Percentiles rank a stretch among this genome's conserved stretches.
phyloP scores from a whole-genome alignment of 257 asterid species.

The Salvia splendens region DNA sequence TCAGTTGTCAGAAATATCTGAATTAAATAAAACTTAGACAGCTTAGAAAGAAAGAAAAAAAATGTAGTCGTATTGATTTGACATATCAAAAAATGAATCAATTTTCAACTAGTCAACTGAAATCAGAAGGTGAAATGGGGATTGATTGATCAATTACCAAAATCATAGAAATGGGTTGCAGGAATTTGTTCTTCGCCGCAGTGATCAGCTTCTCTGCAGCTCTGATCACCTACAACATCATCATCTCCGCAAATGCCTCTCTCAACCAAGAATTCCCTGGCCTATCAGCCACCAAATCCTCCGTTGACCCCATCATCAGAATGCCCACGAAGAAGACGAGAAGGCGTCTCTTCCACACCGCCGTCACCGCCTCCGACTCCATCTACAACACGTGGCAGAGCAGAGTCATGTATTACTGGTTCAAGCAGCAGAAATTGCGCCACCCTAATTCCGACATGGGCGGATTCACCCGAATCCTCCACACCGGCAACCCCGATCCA shows the following conservation, averaged over 20 bases:
- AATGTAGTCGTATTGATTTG: no score
- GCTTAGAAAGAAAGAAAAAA: no score
- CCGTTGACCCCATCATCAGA: conserved; percentile 68
- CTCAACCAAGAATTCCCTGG: conserved; percentile 79
- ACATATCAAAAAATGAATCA: no score
- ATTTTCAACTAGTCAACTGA: not conserved
- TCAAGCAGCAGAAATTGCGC: conserved; percentile 54
- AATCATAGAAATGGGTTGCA: conserved; percentile 57
- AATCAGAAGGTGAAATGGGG: not conserved
- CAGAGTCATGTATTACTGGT: conserved; percentile 95
- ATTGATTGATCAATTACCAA: not conserved
- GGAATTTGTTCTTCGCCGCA: conserved; percentile 69
- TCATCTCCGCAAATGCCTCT: conserved; percentile 88
- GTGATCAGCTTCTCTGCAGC: conserved; percentile 74
- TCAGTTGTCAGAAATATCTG: no score
- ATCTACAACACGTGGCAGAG: conserved; percentile 96
- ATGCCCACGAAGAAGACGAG: conserved; percentile 54
- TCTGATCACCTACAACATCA: conserved; percentile 87
- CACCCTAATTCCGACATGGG: conserved; percentile 80
- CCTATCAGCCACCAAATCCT: conserved; percentile 24
- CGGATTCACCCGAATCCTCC: conserved; percentile 88
- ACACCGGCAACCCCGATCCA: conserved; percentile 64
- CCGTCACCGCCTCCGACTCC: conserved; percentile 88
- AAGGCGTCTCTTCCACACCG: conserved; percentile 75
- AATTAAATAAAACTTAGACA: no score